Evolutionary conservation across 2,329 filamentous ascomycete species (phyloP).

Genomic region (Canariomyces notabilis): DNA sequence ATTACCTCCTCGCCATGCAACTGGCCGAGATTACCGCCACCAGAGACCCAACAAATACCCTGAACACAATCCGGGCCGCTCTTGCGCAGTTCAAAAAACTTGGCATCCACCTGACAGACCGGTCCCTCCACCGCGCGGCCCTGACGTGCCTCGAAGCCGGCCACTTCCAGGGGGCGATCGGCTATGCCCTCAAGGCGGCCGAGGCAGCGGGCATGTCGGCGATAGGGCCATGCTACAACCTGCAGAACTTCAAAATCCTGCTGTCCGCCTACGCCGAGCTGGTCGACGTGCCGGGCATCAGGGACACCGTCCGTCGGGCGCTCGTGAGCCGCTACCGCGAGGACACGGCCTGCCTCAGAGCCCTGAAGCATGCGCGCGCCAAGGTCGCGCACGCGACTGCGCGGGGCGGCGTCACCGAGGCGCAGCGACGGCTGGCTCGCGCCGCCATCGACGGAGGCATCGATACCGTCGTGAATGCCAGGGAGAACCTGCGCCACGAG

Average conservation of each 20-base stretch:
- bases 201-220: conserved; percentile 10
- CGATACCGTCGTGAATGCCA: conserved; percentile 15
- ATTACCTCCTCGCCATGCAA: conserved; percentile 36
- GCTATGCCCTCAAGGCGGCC: conserved; percentile 27
- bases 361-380: conserved; percentile 23
- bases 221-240: conserved; percentile 27
- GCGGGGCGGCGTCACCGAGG: conserved; percentile 9
- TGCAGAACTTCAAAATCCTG: conserved; percentile 31
- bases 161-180: conserved; percentile 27
- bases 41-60: conserved; percentile 20
- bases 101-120: conserved; percentile 24
- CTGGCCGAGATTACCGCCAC: conserved; percentile 31
- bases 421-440: conserved; percentile 9
- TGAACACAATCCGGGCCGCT: conserved; percentile 20
- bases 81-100: conserved; percentile 22
- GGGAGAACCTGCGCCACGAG: conserved; percentile 20
- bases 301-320: conserved; percentile 19
- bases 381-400: conserved; percentile 12
- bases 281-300: conserved; percentile 26
- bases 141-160: conserved; percentile 25
- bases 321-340: conserved; percentile 22
- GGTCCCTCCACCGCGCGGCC: conserved; percentile 30
- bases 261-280: conserved; percentile 25
- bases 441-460: conserved; percentile 26
- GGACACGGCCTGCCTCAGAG: conserved; percentile 15